A percentile compares a stretch with the other conserved stretches of the same genome.
phyloP scores from a whole-genome alignment of 1,284 basidiomycete species.

The Papiliotrema laurentii region DNA sequence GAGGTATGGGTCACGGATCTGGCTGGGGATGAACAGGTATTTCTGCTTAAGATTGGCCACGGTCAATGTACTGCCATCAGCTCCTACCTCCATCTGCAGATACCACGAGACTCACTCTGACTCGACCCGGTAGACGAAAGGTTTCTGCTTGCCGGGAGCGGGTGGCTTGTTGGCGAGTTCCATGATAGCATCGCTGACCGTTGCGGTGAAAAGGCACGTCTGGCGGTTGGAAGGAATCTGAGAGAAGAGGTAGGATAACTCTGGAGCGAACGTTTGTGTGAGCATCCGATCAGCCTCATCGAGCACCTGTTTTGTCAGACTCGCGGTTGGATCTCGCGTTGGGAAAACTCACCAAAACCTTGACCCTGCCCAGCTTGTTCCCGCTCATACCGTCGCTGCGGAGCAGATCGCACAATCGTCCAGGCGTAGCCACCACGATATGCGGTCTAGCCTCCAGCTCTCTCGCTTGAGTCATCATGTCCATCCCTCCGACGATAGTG shows the following conservation, averaged over 20 bases:
- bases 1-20: conserved; percentile 89
- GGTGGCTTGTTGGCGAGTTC: conserved; percentile 69
- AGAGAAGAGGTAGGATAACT: conserved; percentile 73
- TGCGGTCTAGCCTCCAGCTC: conserved; percentile 84
- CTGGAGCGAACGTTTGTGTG: conserved; percentile 83
- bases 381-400: conserved; percentile 63
- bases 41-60: conserved; percentile 77
- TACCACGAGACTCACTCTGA: conserved; percentile 58
- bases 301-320: conserved; percentile 59
- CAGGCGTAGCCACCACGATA: conserved; percentile 92
- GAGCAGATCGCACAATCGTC: conserved; percentile 87
- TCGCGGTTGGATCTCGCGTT: background rate
- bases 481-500: conserved; percentile 96
- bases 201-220: conserved; percentile 95
- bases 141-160: conserved; percentile 73
- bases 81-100: background rate
- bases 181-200: conserved; percentile 82
- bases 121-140: conserved; percentile 80
- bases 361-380: conserved; percentile 79
- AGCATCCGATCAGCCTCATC: conserved; percentile 96
- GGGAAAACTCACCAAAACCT: conserved; percentile 65
- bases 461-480: conserved; percentile 91
- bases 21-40: conserved; percentile 90
- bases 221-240: conserved; percentile 80
- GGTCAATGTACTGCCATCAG: conserved; percentile 66